These are phyloP conservation scores for Kodamaea arcana DNA, from an alignment of 1,139 yeast genomes.

Conservation along the genomic window DNA sequence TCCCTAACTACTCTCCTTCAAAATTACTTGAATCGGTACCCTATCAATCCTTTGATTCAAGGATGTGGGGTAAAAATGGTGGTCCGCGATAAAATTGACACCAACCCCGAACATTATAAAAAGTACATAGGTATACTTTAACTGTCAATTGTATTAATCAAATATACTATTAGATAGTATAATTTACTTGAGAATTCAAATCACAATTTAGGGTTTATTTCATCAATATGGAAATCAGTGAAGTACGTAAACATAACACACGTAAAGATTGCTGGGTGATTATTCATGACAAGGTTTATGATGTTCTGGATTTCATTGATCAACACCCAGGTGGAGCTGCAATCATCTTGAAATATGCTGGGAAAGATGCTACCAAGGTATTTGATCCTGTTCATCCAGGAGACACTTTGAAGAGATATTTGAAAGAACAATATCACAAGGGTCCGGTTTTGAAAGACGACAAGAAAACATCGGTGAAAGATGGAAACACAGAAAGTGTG, in stretches of 20 bases:
- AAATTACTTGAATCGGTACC: too few relatives aligned
- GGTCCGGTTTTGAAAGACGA: constrained; percentile 27
- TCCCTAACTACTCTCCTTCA: too few relatives aligned
- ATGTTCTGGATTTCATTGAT: constrained; percentile 44
- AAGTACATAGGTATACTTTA: too few relatives aligned
- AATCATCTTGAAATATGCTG: constrained; percentile 51
- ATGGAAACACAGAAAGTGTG: constrained; percentile 3
- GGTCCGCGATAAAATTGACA: too few relatives aligned
- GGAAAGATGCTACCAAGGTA: constrained; percentile 57
- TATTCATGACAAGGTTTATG: constrained; percentile 49
- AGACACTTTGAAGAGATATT: constrained; percentile 57
- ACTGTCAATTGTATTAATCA: too few relatives aligned
- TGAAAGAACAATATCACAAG: constrained; percentile 27
- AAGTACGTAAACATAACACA: constrained; percentile 35
- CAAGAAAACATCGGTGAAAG: constrained; percentile 5
- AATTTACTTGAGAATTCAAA: too few relatives aligned
- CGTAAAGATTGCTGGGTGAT: constrained; percentile 53
- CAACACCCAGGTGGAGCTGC: constrained; percentile 56
- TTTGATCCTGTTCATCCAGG: constrained; percentile 81
- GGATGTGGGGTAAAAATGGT: too few relatives aligned
- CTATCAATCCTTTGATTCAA: too few relatives aligned
- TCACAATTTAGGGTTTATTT: too few relatives aligned
- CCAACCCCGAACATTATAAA: too few relatives aligned
- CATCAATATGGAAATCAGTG: not conserved
- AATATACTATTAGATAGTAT: too few relatives aligned